Evolutionary conservation across 2,329 filamentous ascomycete species (phyloP), one percentile per base, ranked within the genome.

Genomic region (Colletotrichum orchidophilum): DNA sequence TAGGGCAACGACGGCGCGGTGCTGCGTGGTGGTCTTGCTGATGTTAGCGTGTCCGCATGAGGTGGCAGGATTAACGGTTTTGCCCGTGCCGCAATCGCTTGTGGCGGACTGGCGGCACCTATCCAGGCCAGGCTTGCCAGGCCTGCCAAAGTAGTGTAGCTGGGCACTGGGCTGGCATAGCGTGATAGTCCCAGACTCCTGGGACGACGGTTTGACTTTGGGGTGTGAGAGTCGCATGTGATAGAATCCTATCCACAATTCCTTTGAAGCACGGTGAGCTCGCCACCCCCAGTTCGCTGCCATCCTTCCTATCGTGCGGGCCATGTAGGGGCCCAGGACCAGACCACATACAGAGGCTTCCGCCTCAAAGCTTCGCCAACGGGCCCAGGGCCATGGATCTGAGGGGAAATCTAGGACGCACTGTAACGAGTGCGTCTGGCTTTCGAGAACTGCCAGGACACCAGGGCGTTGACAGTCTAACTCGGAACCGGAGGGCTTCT

Each of bases 61-160:
- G n/a, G n/a, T 35, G 33, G 62, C 29, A 55, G 50, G 50, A 52
- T 24, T 27, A 63, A 71, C 57, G 68, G 68, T 63, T 71, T 67
- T 53, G 63, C 39, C 57, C 63, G 29, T 67, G 68, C 68, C 68
- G 55, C 58, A 46, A 67, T 70, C 63, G 68, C 68, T 68, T 68
- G 39, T 39, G 68, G 52, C 63, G 68, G 68, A 68, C 68, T 31
- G 33, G 63, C 58, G 68, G 68, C 68, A 71, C 62, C 68, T 71
- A 46, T 39, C 21, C 57, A 58, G 42, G 26, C 58, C 21, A n/a
- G 8, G 39, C 18, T 46, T 46, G 39, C 39, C 39, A 46, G 39
- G 39, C 39, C 39, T 68, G 64, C 58, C 63, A 70, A 27, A 49
- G 24, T 21, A 35, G 26, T 21, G 24, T 21, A 35, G 26, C 21